Conservation (phyloP, 2,329 filamentous ascomycete species). For the Aspergillus flavus region DNA sequence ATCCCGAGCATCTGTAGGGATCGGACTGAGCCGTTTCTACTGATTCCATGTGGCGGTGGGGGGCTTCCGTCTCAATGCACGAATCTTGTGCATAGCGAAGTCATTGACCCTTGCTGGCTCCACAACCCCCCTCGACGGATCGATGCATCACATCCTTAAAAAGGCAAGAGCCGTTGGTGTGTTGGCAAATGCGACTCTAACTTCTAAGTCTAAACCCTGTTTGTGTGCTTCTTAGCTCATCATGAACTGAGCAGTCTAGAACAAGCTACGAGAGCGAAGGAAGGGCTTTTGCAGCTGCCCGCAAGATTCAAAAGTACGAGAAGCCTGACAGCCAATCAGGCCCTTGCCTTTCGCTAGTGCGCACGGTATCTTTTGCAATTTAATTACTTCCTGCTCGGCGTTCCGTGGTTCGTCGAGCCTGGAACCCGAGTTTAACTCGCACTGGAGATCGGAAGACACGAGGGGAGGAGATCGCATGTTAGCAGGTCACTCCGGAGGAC, state of each 20-base stretch:
- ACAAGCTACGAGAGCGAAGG: background rate
- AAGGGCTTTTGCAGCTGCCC: background rate
- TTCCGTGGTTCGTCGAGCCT: background rate
- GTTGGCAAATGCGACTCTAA: background rate
- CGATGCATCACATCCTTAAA: background rate
- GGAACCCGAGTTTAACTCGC: background rate
- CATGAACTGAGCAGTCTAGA: background rate
- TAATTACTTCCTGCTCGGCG: background rate
- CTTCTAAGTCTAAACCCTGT: background rate
- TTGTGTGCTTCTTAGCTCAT: background rate
- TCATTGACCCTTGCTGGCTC: background rate
- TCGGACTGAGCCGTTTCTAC: background rate
- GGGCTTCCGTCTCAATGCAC: background rate
- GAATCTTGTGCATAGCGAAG: background rate
- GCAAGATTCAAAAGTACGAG: background rate
- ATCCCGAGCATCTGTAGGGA: background rate
- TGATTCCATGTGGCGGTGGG: conserved; percentile 9
- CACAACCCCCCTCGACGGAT: background rate
- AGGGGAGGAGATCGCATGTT: too few relatives aligned
- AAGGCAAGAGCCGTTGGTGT: background rate
- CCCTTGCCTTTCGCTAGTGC: background rate
- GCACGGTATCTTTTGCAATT: background rate
- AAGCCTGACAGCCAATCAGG: background rate
- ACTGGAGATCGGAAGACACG: background rate
- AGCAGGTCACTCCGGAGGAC: too few relatives aligned